Percentiles rank a stretch among this genome's conserved stretches.
These are phyloP conservation scores for Nepenthes alata DNA, from an alignment of 179 eudicot genomes.

Conservation along the genomic window DNA sequence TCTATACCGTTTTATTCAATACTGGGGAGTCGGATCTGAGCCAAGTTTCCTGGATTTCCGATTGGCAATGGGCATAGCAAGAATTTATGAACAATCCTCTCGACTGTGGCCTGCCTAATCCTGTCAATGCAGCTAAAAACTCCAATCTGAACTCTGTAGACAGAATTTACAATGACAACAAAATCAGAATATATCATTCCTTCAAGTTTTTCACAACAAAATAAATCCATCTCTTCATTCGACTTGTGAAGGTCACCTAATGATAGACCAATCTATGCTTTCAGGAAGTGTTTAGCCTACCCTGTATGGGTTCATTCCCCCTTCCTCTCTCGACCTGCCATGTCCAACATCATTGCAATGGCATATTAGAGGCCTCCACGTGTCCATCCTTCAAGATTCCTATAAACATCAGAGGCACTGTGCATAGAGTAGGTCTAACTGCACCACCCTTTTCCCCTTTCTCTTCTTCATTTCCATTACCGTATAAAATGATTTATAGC, in stretches of 20 bases:
- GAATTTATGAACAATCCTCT: constrained; percentile 74
- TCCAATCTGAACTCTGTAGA: constrained; percentile 51
- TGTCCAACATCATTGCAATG: too few species aligned
- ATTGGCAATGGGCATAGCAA: constrained; percentile 84
- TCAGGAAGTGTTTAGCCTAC: too few species aligned
- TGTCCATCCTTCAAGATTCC: too few species aligned
- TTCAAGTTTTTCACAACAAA: background rate
- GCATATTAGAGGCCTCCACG: too few species aligned
- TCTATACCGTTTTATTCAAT: constrained; percentile 31
- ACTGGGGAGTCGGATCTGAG: constrained; percentile 40
- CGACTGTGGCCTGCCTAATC: constrained; percentile 30
- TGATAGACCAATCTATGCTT: too few species aligned
- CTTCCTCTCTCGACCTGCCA: too few species aligned
- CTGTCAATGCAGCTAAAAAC: constrained; percentile 43
- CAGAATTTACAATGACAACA: background rate
- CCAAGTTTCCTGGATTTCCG: constrained; percentile 80
- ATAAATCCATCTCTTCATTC: background rate
- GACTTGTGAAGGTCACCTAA: background rate
- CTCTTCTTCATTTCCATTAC: too few species aligned
- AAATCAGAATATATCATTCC: background rate
- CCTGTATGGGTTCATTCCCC: too few species aligned
- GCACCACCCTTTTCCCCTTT: too few species aligned
- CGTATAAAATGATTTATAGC: too few species aligned
- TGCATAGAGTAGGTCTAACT: too few species aligned
- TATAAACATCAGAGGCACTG: too few species aligned